Conservation (phyloP, 139 green algal genomes). For the Spirogloea muscicola region DNA sequence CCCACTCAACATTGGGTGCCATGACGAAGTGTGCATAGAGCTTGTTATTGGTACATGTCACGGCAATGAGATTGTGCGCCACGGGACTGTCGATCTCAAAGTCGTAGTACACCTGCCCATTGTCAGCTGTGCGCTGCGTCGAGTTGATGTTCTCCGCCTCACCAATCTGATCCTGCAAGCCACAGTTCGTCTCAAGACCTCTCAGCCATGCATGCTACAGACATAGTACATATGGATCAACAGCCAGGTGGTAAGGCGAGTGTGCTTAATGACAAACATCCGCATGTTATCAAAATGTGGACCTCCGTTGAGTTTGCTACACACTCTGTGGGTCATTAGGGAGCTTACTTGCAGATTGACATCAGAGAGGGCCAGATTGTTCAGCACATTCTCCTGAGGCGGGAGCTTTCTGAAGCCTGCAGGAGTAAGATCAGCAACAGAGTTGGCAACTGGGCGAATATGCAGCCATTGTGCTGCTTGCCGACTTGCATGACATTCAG, state of each 20-base stretch:
- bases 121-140: conserved; percentile 8
- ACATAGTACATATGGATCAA: too few species aligned
- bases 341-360: conserved; percentile 40
- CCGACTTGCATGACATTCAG: background rate
- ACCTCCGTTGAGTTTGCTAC: too few species aligned
- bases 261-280: too few species aligned
- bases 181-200: too few species aligned
- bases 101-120: conserved; percentile 48
- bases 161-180: conserved; percentile 29
- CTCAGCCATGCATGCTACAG: too few species aligned
- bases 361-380: conserved; percentile 46
- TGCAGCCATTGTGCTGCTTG: background rate
- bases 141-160: conserved; percentile 11
- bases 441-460: background rate
- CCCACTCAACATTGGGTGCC: conserved; percentile 3
- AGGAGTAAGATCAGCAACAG: conserved; percentile 10
- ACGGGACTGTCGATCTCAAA: conserved; percentile 42
- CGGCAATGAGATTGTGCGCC: conserved; percentile 41
- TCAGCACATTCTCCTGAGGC: conserved; percentile 34
- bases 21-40: conserved; percentile 45
- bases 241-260: too few species aligned
- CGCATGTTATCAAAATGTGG: too few species aligned
- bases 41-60: conserved; percentile 41
- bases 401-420: conserved; percentile 26
- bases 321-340: too few species aligned